These are phyloP conservation scores for Clonostachys rhizophaga DNA, from an alignment of 2,329 filamentous ascomycete species.

Conservation along the genomic window DNA sequence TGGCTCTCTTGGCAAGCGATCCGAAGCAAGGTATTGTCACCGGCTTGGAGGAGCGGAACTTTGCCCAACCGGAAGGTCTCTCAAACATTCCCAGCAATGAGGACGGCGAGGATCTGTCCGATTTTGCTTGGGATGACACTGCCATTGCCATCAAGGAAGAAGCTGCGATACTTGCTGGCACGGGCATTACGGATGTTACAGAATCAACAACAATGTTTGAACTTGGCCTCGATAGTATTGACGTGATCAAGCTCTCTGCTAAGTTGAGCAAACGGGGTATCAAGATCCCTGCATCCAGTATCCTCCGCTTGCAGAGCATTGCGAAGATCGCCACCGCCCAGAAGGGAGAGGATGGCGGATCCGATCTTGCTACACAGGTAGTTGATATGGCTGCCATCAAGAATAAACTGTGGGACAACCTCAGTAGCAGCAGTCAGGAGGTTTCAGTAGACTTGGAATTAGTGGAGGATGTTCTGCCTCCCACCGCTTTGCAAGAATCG, in stretches of 20 bases:
- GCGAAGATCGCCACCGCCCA: constrained; percentile 41
- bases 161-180: constrained; percentile 57
- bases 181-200: constrained; percentile 44
- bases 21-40: background rate
- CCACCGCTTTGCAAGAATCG: constrained; percentile 80
- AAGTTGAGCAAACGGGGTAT: constrained; percentile 59
- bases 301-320: constrained; percentile 71
- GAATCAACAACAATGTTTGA: constrained; percentile 67
- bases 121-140: constrained; percentile 54
- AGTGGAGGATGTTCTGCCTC: constrained; percentile 61
- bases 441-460: constrained; percentile 25
- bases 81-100: background rate
- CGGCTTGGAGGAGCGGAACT: background rate
- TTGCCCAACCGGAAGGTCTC: background rate
- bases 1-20: constrained; percentile 5
- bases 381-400: background rate
- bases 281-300: constrained; percentile 63
- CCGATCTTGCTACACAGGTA: background rate
- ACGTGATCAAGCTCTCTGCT: constrained; percentile 79
- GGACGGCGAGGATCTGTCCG: background rate
- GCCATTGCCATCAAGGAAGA: constrained; percentile 52
- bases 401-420: constrained; percentile 26
- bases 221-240: constrained; percentile 87
- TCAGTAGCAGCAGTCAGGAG: constrained; percentile 14
- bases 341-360: constrained; percentile 4